Base-by-base conservation (phyloP, 106 monocot genomes). In the Acorus gramineus region DNA sequence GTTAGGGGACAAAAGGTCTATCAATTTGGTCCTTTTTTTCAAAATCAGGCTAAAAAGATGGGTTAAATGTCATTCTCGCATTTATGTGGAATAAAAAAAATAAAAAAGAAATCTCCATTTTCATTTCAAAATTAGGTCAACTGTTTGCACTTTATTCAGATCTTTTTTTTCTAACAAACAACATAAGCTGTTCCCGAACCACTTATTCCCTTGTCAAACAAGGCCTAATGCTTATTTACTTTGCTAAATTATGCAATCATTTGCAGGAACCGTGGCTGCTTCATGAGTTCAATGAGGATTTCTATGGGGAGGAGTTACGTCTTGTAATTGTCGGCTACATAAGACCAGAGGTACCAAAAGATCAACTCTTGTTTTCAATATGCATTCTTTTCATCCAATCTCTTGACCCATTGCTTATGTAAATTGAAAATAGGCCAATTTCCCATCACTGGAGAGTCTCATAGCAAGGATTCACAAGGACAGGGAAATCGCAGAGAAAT, bases 221-320 rank as follows among this genome's bases (percentile, higher is more conserved):
- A 47, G 3, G 9, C 49, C 5, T 44, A 5, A 9, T 66, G 7
- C 8, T 11, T 11, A 53, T 28, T 7, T 14, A 7, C 11, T 47
- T 48, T 48, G 11, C 43, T 7, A 65, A 14, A 10, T 57, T n/a
- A 49, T 42, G 43, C 42, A 5, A 59, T 49, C 64, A 12, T 4
- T 67, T 52, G 42, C 73, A 96, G 96, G 96, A 96, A 74, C 87
- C 96, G 47, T 96, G 96, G 91, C 53, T 96, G 69, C 78, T 96
- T 49, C 96, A 96, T 73, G 72, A 85, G 46, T 96, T 96, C 12
- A 74, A 75, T 42, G 91, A 91, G 48, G 90, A 90, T 67, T 96
- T 96, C 50, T 96, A 96, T 47, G 91, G 91, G 47, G 96, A 91
- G 74, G 91, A 96, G 80, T 73, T 96, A 12, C 82, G 80, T 43